Base-by-base conservation (phyloP, 2,329 filamentous ascomycete genomes). In the Talaromyces sp. region DNA sequence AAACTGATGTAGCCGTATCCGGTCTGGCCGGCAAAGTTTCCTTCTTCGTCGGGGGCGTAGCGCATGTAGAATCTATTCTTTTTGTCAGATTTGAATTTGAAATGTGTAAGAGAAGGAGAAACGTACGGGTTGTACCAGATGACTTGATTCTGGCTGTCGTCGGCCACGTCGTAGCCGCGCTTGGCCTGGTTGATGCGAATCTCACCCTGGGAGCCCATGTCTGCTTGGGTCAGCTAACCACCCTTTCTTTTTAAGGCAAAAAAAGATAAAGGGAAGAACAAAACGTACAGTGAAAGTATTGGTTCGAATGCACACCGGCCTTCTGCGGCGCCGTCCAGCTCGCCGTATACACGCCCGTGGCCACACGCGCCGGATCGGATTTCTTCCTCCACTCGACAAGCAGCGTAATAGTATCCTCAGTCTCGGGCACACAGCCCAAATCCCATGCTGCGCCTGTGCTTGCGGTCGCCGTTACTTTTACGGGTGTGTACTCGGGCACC, bases 1-100 rank as follows among this genome's bases (percentile, higher is more conserved):
- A 97, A 93, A 23, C 90, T 95, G 62, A 96, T 86, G 77, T 97
- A 97, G 36, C 93, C 93, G 74, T 97, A 97, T 28, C 93, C 93
- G 6, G 87, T 89, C 79, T 96, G 93, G 40, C 93, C 93, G 60
- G 87, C 88, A 75, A 97, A 97, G 78, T 97, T 96, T 60, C 93
- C 94, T 75, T 96, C 91, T 79, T 96, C 93, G 71, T 96, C 92
- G 23, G 93, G 92, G 12, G 92, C 91, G 71, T 96, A 96, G 70
- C 89, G 89, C 92, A 96, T 96, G 79, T 96, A 96, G 78, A 96
- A 96, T 14, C 81, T 83, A 40, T 0, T 6, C 34, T 51, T 33
- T 33, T 27, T 50, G 16, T 23, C 27, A 59, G 53, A 27, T 8
- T 34, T 12, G 12, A n/a, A 6, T 8, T 52, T 12, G 14, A 10